These are phyloP conservation scores for Bothriochloa decipiens DNA, from an alignment of 176 grass and related monocot species.

Conservation along the genomic window DNA sequence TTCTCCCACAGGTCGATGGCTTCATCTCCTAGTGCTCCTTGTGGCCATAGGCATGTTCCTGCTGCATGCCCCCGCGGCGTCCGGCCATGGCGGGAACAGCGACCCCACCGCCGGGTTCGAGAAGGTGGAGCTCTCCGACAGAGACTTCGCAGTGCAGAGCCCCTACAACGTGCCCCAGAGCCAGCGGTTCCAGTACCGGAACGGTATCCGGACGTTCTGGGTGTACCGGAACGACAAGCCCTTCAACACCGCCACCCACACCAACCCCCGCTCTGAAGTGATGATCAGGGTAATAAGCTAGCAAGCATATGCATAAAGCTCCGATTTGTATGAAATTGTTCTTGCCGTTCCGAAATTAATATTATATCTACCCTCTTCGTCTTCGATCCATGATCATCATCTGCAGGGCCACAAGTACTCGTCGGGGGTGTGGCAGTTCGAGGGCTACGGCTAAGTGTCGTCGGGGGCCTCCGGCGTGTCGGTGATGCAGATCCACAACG, in stretches of 20 bases:
- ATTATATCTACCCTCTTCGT: too few species aligned
- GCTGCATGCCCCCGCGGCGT: too few species aligned
- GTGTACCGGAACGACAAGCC: constrained; percentile 42
- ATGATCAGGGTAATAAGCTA: constrained; percentile 19
- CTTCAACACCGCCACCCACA: neutral
- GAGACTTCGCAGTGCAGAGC: constrained; percentile 36
- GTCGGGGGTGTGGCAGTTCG: constrained; percentile 58
- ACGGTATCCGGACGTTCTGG: constrained; percentile 43
- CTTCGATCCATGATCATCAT: too few species aligned
- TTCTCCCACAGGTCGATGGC: too few species aligned
- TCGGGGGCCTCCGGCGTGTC: constrained; percentile 39
- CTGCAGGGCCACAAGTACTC: constrained; percentile 45
- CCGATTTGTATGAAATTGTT: too few species aligned
- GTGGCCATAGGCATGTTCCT: too few species aligned
- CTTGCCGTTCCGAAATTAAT: too few species aligned
- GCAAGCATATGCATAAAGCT: too few species aligned
- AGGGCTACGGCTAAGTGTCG: constrained; percentile 49
- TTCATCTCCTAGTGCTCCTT: too few species aligned
- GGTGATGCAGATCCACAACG: constrained; percentile 54
- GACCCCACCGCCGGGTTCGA: constrained; percentile 46
- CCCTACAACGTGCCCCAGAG: constrained; percentile 38
- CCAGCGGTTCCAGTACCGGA: constrained; percentile 18
- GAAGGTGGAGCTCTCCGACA: constrained; percentile 28
- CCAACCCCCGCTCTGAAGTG: constrained; percentile 34
- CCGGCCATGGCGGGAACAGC: neutral